Evolutionary conservation across 2,329 filamentous ascomycete genomes (phyloP).

Genomic region (Trichophyton verrucosum): DNA sequence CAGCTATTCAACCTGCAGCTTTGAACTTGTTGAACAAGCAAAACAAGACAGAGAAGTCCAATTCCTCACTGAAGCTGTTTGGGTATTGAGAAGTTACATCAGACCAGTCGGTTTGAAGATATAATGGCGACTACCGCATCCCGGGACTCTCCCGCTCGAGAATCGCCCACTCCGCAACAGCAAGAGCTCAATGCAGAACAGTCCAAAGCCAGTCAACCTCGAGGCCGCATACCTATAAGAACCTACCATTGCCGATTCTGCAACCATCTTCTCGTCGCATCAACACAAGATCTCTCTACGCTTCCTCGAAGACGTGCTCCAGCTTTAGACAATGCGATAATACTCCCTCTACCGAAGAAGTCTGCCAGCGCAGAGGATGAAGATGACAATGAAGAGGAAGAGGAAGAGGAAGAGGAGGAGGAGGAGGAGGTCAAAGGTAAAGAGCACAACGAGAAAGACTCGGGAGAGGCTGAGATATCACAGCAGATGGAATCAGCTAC

Average conservation of each 20-base stretch:
- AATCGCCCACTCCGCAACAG: not conserved
- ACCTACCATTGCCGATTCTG: slow-evolving; percentile 53
- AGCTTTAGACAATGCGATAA: slow-evolving; percentile 43
- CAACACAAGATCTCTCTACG: slow-evolving; percentile 39
- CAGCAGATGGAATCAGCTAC: not conserved
- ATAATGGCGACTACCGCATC: not conserved
- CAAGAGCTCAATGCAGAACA: not conserved
- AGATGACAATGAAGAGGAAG: slow-evolving; percentile 11
- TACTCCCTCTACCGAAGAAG: slow-evolving; percentile 40
- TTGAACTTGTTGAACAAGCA: too few species aligned
- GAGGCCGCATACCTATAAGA: slow-evolving; percentile 27
- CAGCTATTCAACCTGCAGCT: too few species aligned
- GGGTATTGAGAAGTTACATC: not conserved
- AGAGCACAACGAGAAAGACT: not conserved
- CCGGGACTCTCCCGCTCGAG: not conserved
- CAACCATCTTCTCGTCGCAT: slow-evolving; percentile 51
- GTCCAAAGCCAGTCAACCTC: not conserved
- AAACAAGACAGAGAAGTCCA: too few species aligned
- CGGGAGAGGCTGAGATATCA: not conserved
- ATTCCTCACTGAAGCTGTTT: too few species aligned
- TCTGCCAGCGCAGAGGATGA: slow-evolving; percentile 11
- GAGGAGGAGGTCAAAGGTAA: slow-evolving; percentile 14
- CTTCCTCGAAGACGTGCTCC: slow-evolving; percentile 42
- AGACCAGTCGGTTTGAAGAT: not conserved
- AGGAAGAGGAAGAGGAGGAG: slow-evolving; percentile 13